Base-by-base conservation (phyloP, 2,329 filamentous ascomycete genomes). In the Calonectria pteridis region DNA sequence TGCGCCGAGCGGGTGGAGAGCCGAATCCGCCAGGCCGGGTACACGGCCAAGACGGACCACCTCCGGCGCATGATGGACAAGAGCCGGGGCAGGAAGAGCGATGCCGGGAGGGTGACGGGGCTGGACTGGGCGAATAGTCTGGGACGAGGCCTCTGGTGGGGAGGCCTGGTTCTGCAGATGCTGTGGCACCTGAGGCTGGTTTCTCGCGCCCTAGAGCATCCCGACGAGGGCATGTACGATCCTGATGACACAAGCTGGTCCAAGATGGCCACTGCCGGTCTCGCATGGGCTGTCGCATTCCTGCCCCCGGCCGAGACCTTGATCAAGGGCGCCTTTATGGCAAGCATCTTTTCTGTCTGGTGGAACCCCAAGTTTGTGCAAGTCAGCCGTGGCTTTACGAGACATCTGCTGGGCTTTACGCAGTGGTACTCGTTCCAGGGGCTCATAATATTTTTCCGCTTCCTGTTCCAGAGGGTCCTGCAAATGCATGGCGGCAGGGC, bases 31-130 rank as follows among this genome's bases (percentile, higher is more conserved):
- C 88, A 91, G 77, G 92, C 94, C 0, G 93, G 91, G 11, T 98
- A 98, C 82, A 93, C 92, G 37, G 95, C 95, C 33, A 94, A 95
- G 84, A 93, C 94, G n/a, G 95, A 97, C 78, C 91, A 95, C 75
- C 84, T 97, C 37, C 89, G 93, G 65, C 90, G 93, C 74, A 92
- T 95, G 87, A 91, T 97, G 85, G 92, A 95, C 58, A 91, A 90
- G 77, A 93, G 88, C 62, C 85, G 87, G 82, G 85, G 80, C 77
- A 82, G 75, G 79, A 82, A 77, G 58, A 69, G 76, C 5, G 70
- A 70, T 0, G 77, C 78, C 20, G 79, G 78, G 26, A 78, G 74
- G 14, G 79, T 82, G 28, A 86, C 87, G 1, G 72, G 81, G 20
- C 77, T 90, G 26, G 88, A 90, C 73, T 77, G 84, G 65, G 77